A percentile compares a stretch with the other conserved stretches of the same genome.
These are phyloP conservation scores for Ophiorrhiza pumila DNA, from an alignment of 257 asterid genomes.

Conservation along the genomic window DNA sequence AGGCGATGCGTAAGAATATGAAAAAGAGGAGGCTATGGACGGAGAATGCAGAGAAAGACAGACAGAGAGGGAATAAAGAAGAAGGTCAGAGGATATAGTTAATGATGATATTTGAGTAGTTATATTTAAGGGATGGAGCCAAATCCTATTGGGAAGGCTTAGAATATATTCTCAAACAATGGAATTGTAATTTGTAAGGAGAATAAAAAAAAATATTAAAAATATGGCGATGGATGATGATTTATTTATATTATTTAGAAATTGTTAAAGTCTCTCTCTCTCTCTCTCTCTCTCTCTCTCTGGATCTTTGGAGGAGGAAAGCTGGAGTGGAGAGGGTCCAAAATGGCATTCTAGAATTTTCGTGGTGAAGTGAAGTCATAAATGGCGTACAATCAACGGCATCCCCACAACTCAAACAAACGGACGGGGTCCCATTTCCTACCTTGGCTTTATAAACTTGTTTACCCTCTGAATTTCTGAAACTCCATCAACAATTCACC, in stretches of 20 bases:
- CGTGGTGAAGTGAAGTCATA: constrained; percentile 12
- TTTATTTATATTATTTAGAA: not conserved
- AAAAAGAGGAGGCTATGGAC: not conserved
- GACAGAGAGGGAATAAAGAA: no score
- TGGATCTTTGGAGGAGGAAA: no score
- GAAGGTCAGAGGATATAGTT: not conserved
- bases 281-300: no score
- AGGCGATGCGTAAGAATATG: not conserved
- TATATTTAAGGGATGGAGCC: no score
- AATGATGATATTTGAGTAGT: no score
- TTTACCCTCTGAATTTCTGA: no score
- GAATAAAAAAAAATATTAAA: not conserved
- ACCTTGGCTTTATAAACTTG: no score
- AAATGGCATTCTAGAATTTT: constrained; percentile 23
- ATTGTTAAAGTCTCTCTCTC: no score
- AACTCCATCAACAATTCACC: no score
- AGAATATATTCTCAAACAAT: constrained; percentile 19
- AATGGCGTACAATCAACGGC: constrained; percentile 31
- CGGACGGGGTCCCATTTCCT: no score
- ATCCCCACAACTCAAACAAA: not conserved
- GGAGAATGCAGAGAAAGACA: constrained; percentile 6
- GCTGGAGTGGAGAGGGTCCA: not conserved
- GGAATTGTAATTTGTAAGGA: no score
- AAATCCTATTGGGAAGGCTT: constrained; percentile 4
- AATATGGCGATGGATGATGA: not conserved